phyloP scores from a whole-genome alignment of 73 alveolate genomes.

The Tetrahymena thermophila region DNA sequence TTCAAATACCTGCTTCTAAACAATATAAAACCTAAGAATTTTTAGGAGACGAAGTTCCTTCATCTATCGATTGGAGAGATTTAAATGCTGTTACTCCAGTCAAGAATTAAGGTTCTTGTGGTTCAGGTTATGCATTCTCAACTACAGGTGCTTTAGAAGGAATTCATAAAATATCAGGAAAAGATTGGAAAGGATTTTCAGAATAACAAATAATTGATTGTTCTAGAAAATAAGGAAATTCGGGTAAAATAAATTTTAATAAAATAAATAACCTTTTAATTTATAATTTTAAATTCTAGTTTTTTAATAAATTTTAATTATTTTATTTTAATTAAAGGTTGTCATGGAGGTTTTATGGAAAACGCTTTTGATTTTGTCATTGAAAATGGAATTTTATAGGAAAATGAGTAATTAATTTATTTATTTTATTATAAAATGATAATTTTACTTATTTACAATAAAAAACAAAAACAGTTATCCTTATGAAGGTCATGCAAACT shows the following conservation, averaged over 20 bases:
- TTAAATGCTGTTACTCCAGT: constrained; percentile 69
- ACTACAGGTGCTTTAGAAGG: constrained; percentile 89
- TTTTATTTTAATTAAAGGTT: constrained; percentile 22
- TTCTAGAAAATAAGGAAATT: constrained; percentile 47
- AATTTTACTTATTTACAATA: neutral
- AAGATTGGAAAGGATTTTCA: constrained; percentile 38
- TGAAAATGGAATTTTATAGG: neutral
- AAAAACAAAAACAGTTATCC: neutral
- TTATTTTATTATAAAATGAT: neutral
- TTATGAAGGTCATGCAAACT: neutral
- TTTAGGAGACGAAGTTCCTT: neutral
- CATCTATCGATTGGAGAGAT: constrained; percentile 49
- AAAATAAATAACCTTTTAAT: neutral
- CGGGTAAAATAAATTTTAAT: neutral
- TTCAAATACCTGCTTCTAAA: neutral
- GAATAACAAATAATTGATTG: constrained; percentile 80
- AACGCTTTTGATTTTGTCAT: constrained; percentile 52
- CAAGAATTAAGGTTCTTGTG: constrained; percentile 78
- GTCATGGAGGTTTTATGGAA: constrained; percentile 71
- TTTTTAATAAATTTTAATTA: neutral
- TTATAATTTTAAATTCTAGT: neutral
- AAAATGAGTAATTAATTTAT: neutral
- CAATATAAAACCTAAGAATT: neutral
- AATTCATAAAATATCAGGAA: constrained; percentile 19
- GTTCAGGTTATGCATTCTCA: constrained; percentile 80